phyloP scores from a whole-genome alignment of 2,329 filamentous ascomycete species.

The Chaetomiaceae sp. region DNA sequence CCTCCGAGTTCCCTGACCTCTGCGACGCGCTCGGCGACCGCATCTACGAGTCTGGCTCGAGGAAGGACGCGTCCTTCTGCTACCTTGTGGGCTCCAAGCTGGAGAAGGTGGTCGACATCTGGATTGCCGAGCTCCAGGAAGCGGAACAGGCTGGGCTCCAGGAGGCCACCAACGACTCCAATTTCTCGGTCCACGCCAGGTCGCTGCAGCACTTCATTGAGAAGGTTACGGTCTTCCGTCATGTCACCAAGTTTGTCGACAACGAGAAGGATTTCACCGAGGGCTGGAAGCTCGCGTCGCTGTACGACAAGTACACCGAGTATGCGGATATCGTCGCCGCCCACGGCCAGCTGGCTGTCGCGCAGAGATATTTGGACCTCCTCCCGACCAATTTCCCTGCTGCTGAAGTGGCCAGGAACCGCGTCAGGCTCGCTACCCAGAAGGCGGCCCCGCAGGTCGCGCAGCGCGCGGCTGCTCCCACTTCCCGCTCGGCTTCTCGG shows the following conservation, averaged over 20 bases:
- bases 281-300: conserved; percentile 80
- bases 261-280: conserved; percentile 63
- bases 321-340: conserved; percentile 93
- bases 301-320: conserved; percentile 95
- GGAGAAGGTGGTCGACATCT: conserved; percentile 94
- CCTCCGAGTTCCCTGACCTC: conserved; percentile 86
- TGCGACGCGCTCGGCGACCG: conserved; percentile 94
- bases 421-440: conserved; percentile 78
- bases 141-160: conserved; percentile 71
- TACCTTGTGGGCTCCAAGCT: conserved; percentile 93
- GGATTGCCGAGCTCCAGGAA: conserved; percentile 85
- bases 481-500: conserved; percentile 40
- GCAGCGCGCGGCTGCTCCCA: conserved; percentile 31
- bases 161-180: conserved; percentile 65
- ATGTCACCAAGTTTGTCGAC: conserved; percentile 89
- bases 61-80: conserved; percentile 94
- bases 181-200: conserved; percentile 86
- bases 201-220: conserved; percentile 92
- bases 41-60: conserved; percentile 69
- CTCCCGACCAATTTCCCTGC: conserved; percentile 78
- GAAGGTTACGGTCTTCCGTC: conserved; percentile 94
- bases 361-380: conserved; percentile 87
- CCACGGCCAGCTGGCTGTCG: conserved; percentile 79
- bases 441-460: conserved; percentile 42
- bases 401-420: conserved; percentile 79